Evolutionary conservation across 495 filamentous ascomycete species (phyloP), one percentile per base, ranked within the genome.

Genomic region (Mytilinidion resinicola): DNA sequence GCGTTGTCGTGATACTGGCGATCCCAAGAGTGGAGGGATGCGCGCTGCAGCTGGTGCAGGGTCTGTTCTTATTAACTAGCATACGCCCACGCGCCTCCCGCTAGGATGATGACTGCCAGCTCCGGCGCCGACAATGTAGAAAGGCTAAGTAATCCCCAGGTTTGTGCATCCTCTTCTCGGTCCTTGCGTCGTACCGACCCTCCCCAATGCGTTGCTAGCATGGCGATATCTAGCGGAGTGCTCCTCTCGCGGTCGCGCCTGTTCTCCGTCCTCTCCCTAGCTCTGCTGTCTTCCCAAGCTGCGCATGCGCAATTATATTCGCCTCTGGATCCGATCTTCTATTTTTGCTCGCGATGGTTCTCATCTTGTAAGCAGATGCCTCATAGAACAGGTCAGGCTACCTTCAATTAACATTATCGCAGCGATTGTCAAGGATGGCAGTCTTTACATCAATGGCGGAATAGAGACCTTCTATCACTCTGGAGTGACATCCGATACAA

Each of bases 371-470:
- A 20, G 46, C 33, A 8, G 25, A 25, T 25, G 4, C 7, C 8
- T 30, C 3, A 6, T 3, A 30, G 6, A 30, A 30, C 25, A 3
- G 25, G 25, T 30, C 25, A 30, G 25, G 25, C 6, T 30, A 30
- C 25, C 2, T 6, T 2, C 2, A 30, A 33, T 21, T 33, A 49
- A 25, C 12, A 21, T 10, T 3, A 9, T n/a, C 20, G 36, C 30
- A 57, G 55, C 44, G 11, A 36, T 44, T 14, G 19, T 57, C 7
- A 51, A 52, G 17, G 34, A 51, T 33, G 17, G 37, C 19, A 41
- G 15, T 5, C 55, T 57, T 1, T 57, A 50, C 55, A 57, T 57
- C 44, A 46, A 57, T 46, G 55, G 55, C 34, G 55, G 55, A 34
- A 35, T 50, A 6, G 30, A 57, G 20, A 50, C 44, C 10, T 57